Conservation (phyloP, 176 grass and related monocot genomes). For the Pontederia paniculata region DNA sequence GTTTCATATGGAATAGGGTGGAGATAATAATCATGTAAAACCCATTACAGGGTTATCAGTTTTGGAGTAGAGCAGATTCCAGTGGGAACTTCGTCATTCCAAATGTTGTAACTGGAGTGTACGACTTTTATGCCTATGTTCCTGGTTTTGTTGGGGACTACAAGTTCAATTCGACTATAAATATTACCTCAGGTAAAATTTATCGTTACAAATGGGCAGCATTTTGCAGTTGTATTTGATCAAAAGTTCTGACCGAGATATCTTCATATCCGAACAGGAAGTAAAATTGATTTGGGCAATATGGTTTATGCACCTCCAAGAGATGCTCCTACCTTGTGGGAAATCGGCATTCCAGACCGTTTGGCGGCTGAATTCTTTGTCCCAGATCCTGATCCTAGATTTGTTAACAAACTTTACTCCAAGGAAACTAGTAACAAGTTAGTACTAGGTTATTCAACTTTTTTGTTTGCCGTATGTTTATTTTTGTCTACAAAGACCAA, state of each 20-base stretch:
- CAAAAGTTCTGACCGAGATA: background rate
- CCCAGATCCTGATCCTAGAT: constrained; percentile 70
- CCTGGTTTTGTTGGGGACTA: constrained; percentile 87
- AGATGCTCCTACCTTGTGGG: constrained; percentile 74
- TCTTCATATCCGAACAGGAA: constrained; percentile 21
- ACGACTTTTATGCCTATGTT: constrained; percentile 68
- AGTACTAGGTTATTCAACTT: background rate
- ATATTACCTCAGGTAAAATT: constrained; percentile 45
- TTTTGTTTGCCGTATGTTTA: too few relatives aligned
- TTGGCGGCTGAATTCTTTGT: constrained; percentile 67
- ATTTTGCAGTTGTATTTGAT: constrained; percentile 4
- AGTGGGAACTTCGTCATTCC: constrained; percentile 62
- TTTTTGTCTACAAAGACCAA: background rate
- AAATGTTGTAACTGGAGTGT: constrained; percentile 52
- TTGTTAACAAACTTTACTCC: constrained; percentile 52
- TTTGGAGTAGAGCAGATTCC: constrained; percentile 63
- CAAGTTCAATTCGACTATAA: constrained; percentile 39
- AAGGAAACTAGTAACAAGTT: constrained; percentile 46
- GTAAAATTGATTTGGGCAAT: constrained; percentile 52
- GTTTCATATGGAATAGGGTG: too few relatives aligned
- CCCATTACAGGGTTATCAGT: constrained; percentile 59
- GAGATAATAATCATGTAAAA: too few relatives aligned
- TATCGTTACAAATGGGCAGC: background rate
- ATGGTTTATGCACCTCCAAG: constrained; percentile 68
- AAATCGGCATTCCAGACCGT: constrained; percentile 65